A percentile compares a stretch with the other conserved stretches of the same genome.
Evolutionary conservation across 129 eudicot genomes (phyloP).

Genomic region (Lactuca saligna): DNA sequence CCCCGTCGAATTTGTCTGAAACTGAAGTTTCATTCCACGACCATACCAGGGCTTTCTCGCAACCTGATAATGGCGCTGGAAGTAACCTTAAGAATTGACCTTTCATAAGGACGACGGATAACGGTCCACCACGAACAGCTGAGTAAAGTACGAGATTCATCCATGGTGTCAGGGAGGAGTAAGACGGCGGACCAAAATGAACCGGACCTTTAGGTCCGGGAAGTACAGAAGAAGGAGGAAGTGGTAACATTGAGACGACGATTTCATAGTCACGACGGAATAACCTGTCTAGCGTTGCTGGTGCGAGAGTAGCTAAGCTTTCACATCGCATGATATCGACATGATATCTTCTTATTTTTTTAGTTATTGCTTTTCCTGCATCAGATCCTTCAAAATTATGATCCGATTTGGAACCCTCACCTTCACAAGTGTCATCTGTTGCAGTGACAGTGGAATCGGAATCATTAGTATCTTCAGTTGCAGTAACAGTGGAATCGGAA

Average conservation of each 20-base stretch:
- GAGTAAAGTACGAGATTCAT: slow-evolving; percentile 88
- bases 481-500: slow-evolving; percentile 27
- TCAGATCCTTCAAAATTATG: slow-evolving; percentile 32
- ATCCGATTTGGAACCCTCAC: not conserved
- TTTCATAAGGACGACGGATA: slow-evolving; percentile 97
- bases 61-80: slow-evolving; percentile 96
- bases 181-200: slow-evolving; percentile 94
- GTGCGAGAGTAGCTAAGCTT: slow-evolving; percentile 81
- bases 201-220: slow-evolving; percentile 90
- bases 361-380: slow-evolving; percentile 35
- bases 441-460: not conserved
- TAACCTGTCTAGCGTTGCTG: slow-evolving; percentile 79
- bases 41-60: slow-evolving; percentile 95
- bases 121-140: slow-evolving; percentile 73
- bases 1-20: slow-evolving; percentile 69
- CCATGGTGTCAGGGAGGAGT: slow-evolving; percentile 97
- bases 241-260: slow-evolving; percentile 93
- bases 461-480: not conserved
- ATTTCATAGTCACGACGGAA: slow-evolving; percentile 90
- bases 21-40: slow-evolving; percentile 90
- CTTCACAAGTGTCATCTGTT: not conserved
- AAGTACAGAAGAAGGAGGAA: slow-evolving; percentile 80
- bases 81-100: slow-evolving; percentile 89
- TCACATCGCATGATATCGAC: slow-evolving; percentile 92
- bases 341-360: slow-evolving; percentile 57